Percentiles rank a stretch among this genome's conserved stretches.
These are phyloP conservation scores for Chrysopogon serrulatus DNA, from an alignment of 176 grass and related monocot species.

Conservation along the genomic window DNA sequence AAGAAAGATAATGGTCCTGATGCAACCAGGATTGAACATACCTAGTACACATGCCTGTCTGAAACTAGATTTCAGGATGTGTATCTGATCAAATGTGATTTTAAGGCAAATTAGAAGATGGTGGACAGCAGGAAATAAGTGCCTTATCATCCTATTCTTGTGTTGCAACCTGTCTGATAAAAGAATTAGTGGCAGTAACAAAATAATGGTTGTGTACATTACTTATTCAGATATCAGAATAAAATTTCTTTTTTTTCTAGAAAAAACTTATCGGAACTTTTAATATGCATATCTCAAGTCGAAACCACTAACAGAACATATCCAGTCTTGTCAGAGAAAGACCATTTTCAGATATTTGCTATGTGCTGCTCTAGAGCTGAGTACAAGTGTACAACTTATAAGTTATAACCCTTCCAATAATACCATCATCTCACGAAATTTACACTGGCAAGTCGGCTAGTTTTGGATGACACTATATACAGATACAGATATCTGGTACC, in stretches of 20 bases:
- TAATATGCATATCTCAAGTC: too few relatives aligned
- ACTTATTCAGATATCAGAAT: too few relatives aligned
- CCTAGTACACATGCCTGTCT: neutral
- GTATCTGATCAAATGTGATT: too few relatives aligned
- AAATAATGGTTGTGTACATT: too few relatives aligned
- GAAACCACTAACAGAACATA: neutral
- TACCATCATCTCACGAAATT: neutral
- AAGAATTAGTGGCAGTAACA: too few relatives aligned
- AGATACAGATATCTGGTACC: conserved; percentile 6
- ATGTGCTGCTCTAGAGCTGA: conserved; percentile 25
- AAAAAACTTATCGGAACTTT: too few relatives aligned
- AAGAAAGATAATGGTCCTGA: neutral
- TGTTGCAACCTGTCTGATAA: too few relatives aligned
- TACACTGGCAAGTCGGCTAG: conserved; percentile 15
- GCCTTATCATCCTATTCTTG: too few relatives aligned
- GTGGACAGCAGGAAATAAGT: too few relatives aligned
- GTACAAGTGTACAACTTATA: neutral
- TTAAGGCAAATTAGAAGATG: too few relatives aligned
- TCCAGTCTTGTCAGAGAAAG: neutral
- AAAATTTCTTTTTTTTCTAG: too few relatives aligned
- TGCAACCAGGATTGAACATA: neutral
- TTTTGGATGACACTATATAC: neutral
- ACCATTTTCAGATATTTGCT: conserved; percentile 12
- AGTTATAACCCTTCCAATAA: neutral
- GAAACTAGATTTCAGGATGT: neutral